Evolutionary conservation across 352 stramenopile species (phyloP).

Genomic region (Stramenopiles sp.): DNA sequence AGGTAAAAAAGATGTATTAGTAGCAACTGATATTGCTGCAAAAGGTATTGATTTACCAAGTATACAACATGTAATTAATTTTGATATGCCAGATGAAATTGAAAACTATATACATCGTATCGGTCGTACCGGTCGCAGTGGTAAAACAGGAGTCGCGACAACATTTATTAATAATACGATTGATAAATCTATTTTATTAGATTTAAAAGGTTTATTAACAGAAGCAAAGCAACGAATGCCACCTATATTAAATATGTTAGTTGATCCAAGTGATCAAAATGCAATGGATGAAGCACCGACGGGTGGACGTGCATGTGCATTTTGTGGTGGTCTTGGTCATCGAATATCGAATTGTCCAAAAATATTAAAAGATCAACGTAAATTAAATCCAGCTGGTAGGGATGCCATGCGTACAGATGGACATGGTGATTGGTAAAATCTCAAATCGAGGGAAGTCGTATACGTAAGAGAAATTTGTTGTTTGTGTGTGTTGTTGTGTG

Average conservation of each 20-base stretch:
- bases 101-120: constrained; percentile 99
- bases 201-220: constrained; percentile 93
- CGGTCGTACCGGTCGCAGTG: constrained; percentile 86
- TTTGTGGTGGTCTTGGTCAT: constrained; percentile 92
- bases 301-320: constrained; percentile 80
- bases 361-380: constrained; percentile 92
- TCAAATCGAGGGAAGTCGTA: too few species aligned
- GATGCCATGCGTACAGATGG: too few species aligned
- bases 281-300: constrained; percentile 35
- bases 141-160: constrained; percentile 91
- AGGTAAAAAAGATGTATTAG: constrained; percentile 83
- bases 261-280: constrained; percentile 75
- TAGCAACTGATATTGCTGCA: constrained; percentile 91
- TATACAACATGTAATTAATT: constrained; percentile 99
- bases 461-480: too few species aligned
- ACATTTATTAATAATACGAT: constrained; percentile 97
- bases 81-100: constrained; percentile 97
- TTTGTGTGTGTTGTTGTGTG: too few species aligned
- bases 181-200: constrained; percentile 76
- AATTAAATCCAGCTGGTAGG: too few species aligned
- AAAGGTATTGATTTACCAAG: constrained; percentile 96
- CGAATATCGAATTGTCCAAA: constrained; percentile 96
- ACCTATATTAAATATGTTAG: constrained; percentile 84
- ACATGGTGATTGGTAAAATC: too few species aligned
- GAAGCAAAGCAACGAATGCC: constrained; percentile 95